Conservation (phyloP, 1,284 basidiomycete species). For the Afroboletus lepidellus region DNA sequence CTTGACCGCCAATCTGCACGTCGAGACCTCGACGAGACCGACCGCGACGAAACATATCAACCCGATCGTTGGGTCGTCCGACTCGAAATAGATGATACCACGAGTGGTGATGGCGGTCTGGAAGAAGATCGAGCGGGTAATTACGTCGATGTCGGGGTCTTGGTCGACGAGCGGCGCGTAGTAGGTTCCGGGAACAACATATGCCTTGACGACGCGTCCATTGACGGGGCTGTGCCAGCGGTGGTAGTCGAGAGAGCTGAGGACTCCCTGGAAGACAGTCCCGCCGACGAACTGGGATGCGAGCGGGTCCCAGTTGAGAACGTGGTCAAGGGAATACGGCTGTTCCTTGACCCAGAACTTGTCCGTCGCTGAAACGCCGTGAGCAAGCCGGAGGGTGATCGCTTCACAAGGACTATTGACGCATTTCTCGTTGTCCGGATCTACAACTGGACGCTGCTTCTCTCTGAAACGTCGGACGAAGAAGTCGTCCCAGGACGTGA, state of each 20-base stretch:
- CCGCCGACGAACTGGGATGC: conserved; percentile 45
- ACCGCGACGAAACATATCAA: conserved; percentile 26
- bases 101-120: conserved; percentile 36
- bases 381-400: conserved; percentile 39
- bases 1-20: conserved; percentile 40
- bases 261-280: conserved; percentile 24
- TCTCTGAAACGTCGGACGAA: conserved; percentile 45
- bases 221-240: conserved; percentile 57
- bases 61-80: conserved; percentile 48
- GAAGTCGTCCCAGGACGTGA: conserved; percentile 56
- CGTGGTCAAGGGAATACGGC: conserved; percentile 43
- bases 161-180: conserved; percentile 40
- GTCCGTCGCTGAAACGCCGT: conserved; percentile 37
- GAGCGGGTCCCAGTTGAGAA: conserved; percentile 33
- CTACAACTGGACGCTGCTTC: background rate
- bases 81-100: conserved; percentile 51
- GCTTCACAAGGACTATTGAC: conserved; percentile 50
- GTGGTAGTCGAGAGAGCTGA: conserved; percentile 49
- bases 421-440: conserved; percentile 37
- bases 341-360: conserved; percentile 51
- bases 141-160: conserved; percentile 19
- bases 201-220: conserved; percentile 46
- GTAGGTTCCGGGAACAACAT: conserved; percentile 51
- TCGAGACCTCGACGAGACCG: conserved; percentile 41
- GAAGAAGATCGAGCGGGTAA: conserved; percentile 17